Evolutionary conservation across 2,329 filamentous ascomycete species (phyloP).

Genomic region (Curvularia eragrostidis): DNA sequence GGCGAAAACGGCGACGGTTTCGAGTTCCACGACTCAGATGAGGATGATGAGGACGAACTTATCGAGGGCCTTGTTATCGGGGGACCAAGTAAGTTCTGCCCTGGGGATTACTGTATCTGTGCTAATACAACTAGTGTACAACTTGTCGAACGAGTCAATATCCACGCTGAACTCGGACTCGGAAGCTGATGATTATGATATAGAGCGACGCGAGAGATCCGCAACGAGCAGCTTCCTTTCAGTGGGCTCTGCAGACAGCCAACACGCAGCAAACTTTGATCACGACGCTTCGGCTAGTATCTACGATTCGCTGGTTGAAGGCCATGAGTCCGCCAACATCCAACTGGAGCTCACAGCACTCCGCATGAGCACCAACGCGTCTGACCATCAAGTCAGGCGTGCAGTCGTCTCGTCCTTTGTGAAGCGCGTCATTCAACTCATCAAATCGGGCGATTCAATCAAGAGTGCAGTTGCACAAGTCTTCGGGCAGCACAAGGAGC

Average conservation of each 20-base stretch:
- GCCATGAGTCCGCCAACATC: conserved; percentile 78
- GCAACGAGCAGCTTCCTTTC: conserved; percentile 76
- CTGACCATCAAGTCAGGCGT: conserved; percentile 84
- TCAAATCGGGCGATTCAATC: conserved; percentile 53
- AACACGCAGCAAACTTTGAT: conserved; percentile 72
- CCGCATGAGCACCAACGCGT: conserved; percentile 89
- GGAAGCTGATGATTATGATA: conserved; percentile 51
- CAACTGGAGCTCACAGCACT: conserved; percentile 93
- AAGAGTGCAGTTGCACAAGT: conserved; percentile 53
- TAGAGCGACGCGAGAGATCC: conserved; percentile 60
- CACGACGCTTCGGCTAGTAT: conserved; percentile 85
- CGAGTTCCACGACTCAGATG: conserved; percentile 64
- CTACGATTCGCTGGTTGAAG: conserved; percentile 80
- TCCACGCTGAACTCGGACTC: conserved; percentile 67
- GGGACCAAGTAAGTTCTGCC: conserved; percentile 41
- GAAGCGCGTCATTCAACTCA: conserved; percentile 77
- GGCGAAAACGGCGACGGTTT: conserved; percentile 67
- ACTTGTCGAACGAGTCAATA: conserved; percentile 64
- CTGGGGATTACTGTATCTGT: background rate
- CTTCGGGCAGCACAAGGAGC: conserved; percentile 61
- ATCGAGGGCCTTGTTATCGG: conserved; percentile 49
- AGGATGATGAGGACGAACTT: conserved; percentile 67
- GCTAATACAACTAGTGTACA: conserved; percentile 55
- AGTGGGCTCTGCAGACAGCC: conserved; percentile 68
- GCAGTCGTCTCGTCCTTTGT: conserved; percentile 87